Percentiles rank a stretch among this genome's conserved stretches.
Evolutionary conservation across 1,284 basidiomycete species (phyloP).

Genomic region (Marasmius fiardii): DNA sequence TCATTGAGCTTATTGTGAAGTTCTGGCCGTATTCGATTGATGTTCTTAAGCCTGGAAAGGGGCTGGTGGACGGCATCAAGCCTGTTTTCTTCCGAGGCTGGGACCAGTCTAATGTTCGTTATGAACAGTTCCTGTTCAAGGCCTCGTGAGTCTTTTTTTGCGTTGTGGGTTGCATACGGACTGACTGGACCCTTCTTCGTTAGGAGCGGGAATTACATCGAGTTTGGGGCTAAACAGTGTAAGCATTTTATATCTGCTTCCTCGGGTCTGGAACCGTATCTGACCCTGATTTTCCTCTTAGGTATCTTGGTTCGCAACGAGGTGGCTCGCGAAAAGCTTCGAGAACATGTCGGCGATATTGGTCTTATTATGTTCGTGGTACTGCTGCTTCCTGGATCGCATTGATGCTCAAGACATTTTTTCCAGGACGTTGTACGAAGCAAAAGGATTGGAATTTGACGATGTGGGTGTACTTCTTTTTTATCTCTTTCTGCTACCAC

Average conservation of each 20-base stretch:
- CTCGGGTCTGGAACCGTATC: not conserved
- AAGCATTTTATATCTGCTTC: slow-evolving; percentile 10
- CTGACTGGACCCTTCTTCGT: not conserved
- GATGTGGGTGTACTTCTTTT: slow-evolving; percentile 40
- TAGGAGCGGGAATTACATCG: slow-evolving; percentile 40
- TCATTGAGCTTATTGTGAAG: slow-evolving; percentile 55
- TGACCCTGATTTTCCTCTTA: slow-evolving; percentile 23
- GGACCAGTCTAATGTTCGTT: slow-evolving; percentile 49
- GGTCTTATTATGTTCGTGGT: slow-evolving; percentile 56
- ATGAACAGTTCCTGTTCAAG: slow-evolving; percentile 57
- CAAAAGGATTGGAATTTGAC: slow-evolving; percentile 73
- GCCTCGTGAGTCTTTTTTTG: slow-evolving; percentile 21
- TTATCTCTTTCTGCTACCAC: no score
- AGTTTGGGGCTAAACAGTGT: slow-evolving; percentile 73
- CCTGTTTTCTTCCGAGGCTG: slow-evolving; percentile 59
- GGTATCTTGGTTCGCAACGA: slow-evolving; percentile 71
- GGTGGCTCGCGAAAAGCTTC: slow-evolving; percentile 44
- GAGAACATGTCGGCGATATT: slow-evolving; percentile 53
- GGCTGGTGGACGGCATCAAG: slow-evolving; percentile 52
- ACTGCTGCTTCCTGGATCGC: slow-evolving; percentile 2
- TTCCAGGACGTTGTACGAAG: slow-evolving; percentile 65
- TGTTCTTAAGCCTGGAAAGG: slow-evolving; percentile 50
- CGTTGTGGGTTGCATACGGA: not conserved
- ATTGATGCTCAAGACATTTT: not conserved
- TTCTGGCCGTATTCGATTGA: slow-evolving; percentile 73